phyloP scores from a whole-genome alignment of 306 rosid genomes.

The Cyclanthera cordifolia region DNA sequence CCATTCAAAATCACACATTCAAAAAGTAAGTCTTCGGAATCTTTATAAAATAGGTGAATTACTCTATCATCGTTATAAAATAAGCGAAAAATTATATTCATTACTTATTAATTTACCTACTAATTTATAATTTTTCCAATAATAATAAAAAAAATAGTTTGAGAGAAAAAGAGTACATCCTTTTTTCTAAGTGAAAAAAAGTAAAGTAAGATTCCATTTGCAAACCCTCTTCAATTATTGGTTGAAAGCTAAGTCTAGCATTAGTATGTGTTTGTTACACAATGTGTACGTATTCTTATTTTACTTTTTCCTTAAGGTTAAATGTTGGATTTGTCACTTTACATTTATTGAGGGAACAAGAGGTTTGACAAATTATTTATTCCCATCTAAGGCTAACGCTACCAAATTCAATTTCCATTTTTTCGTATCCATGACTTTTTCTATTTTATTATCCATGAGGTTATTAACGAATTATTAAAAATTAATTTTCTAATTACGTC shows the following conservation, averaged over 20 bases:
- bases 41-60: no score
- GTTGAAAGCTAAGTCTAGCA: not conserved
- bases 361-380: not conserved
- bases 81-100: no score
- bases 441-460: not conserved
- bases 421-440: not conserved
- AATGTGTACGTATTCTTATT: not conserved
- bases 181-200: not conserved
- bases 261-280: not conserved
- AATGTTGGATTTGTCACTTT: no score
- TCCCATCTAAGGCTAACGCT: not conserved
- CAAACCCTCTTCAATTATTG: constrained; percentile 1
- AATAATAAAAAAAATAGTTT: not conserved
- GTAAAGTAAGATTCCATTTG: not conserved
- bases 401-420: not conserved
- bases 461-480: no score
- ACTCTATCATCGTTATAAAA: no score
- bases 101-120: no score
- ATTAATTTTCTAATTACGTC: no score
- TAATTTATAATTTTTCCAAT: no score
- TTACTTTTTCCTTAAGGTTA: not conserved
- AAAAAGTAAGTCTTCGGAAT: no score
- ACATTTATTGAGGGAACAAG: no score
- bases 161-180: not conserved
- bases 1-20: no score